phyloP scores from a whole-genome alignment of 305 asterid species.

The Solanum aculeatissimum region DNA sequence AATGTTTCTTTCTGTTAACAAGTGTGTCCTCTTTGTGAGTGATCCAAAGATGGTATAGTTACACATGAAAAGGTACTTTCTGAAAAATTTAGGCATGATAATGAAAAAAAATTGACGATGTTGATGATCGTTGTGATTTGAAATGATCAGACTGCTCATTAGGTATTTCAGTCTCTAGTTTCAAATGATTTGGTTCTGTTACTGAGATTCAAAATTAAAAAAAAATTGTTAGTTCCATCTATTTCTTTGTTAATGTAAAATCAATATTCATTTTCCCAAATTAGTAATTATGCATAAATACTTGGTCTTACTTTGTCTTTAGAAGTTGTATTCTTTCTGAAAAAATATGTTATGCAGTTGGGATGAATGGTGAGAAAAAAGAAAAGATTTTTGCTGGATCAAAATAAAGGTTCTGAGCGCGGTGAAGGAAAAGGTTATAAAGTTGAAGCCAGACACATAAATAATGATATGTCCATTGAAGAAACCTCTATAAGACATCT shows the following conservation, averaged over 20 bases:
- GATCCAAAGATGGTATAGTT: not conserved
- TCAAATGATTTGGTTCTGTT: not conserved
- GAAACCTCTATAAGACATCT: too few relatives aligned
- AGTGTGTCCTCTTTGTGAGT: constrained; percentile 99
- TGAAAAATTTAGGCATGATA: not conserved
- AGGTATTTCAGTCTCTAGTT: not conserved
- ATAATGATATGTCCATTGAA: too few relatives aligned
- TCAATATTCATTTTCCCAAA: not conserved
- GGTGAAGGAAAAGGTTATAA: too few relatives aligned
- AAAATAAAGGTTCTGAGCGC: too few relatives aligned
- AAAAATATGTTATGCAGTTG: too few relatives aligned
- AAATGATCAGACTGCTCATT: not conserved
- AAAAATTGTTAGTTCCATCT: not conserved
- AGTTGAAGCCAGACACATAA: too few relatives aligned
- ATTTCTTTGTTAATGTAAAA: not conserved
- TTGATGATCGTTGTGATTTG: not conserved
- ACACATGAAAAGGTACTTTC: not conserved
- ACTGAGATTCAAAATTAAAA: not conserved
- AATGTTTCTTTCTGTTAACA: constrained; percentile 21
- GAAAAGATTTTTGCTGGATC: too few relatives aligned
- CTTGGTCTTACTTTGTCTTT: not conserved
- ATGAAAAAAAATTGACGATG: not conserved
- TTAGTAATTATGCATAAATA: not conserved
- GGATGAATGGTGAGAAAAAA: too few relatives aligned
- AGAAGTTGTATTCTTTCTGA: not conserved